Evolutionary conservation across 2,329 filamentous ascomycete genomes (phyloP).

Genomic region (Periconia digitata): DNA sequence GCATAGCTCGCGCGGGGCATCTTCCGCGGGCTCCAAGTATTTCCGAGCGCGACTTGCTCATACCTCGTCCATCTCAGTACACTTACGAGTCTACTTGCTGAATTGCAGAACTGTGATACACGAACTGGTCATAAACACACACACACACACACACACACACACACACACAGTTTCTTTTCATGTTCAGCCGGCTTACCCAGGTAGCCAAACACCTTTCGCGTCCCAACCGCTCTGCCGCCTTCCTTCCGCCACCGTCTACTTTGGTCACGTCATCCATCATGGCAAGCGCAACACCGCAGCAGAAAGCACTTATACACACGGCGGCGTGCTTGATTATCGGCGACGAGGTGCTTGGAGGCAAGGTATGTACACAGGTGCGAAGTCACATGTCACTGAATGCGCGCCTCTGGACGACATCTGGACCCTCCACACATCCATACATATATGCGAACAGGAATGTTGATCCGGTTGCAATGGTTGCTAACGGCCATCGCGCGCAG

Average conservation of each 20-base stretch:
- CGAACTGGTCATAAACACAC: not conserved
- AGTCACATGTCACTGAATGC: not conserved
- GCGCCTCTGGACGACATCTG: no score
- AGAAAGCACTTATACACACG: constrained; percentile 74
- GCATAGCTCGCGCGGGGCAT: constrained; percentile 16
- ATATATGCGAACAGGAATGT: no score
- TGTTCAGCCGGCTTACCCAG: constrained; percentile 78
- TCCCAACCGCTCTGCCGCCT: constrained; percentile 56
- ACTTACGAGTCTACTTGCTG: no score
- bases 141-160: not conserved
- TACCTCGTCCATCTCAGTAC: no score
- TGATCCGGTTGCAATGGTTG: constrained; percentile 4
- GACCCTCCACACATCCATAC: not conserved
- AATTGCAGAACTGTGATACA: no score
- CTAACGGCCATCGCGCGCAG: constrained; percentile 41
- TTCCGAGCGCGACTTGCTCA: constrained; percentile 8
- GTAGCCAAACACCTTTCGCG: constrained; percentile 71
- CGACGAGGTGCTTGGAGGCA: constrained; percentile 94
- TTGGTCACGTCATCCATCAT: constrained; percentile 47
- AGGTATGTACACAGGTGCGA: constrained; percentile 58
- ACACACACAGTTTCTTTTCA: constrained; percentile 42
- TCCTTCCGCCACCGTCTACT: constrained; percentile 12
- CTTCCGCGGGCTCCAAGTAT: constrained; percentile 10
- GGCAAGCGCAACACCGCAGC: constrained; percentile 53
- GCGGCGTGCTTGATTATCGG: constrained; percentile 93